phyloP scores from a whole-genome alignment of 139 green algal genomes.

The Ulvella scutata region DNA sequence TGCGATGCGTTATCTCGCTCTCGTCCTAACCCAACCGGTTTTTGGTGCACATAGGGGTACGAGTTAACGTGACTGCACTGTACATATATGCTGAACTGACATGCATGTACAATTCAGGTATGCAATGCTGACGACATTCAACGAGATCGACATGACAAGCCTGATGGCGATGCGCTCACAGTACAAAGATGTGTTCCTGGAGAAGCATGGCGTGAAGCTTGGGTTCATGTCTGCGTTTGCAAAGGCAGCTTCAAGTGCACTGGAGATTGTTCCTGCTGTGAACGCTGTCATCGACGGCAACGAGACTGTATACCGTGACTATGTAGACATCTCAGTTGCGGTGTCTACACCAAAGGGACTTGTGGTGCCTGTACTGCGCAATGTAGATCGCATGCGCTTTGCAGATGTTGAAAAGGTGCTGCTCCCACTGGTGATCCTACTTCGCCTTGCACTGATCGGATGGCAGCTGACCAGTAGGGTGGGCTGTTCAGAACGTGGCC shows the following conservation, averaged over 20 bases:
- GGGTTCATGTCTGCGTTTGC: constrained; percentile 99
- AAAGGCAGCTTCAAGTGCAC: constrained; percentile 69
- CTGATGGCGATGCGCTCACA: constrained; percentile 66
- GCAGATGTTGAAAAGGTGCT: constrained; percentile 80
- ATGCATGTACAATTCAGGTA: constrained; percentile 49
- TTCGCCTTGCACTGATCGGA: background rate
- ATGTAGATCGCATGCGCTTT: constrained; percentile 70
- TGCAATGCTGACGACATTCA: constrained; percentile 97
- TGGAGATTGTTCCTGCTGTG: constrained; percentile 74
- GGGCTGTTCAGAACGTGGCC: background rate
- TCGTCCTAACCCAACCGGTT: no score
- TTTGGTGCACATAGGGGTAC: no score
- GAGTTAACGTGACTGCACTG: no score
- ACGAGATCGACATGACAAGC: constrained; percentile 98
- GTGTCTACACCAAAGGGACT: constrained; percentile 93
- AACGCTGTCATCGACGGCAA: constrained; percentile 93
- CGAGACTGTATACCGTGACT: constrained; percentile 78
- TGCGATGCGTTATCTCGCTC: no score
- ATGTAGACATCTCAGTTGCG: constrained; percentile 81
- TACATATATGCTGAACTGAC: background rate
- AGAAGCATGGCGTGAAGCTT: constrained; percentile 95
- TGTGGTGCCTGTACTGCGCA: constrained; percentile 84
- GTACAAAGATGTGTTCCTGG: constrained; percentile 92
- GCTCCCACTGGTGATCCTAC: background rate
- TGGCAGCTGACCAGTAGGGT: background rate